Evolutionary conservation across 331 rosid species (phyloP).

Genomic region (Phaseolus coccineus): DNA sequence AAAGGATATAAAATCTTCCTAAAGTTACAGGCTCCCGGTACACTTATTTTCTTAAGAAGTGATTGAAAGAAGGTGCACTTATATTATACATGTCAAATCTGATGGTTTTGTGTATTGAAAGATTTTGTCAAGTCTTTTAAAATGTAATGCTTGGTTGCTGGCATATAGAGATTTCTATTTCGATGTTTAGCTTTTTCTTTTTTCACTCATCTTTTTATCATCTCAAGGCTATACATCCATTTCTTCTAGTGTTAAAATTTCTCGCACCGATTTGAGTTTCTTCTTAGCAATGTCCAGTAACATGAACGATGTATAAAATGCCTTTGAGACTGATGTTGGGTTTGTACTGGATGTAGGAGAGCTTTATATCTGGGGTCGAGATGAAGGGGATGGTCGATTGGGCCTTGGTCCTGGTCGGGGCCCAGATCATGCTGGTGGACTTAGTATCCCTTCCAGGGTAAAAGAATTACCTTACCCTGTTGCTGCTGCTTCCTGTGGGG

Average conservation of each 20-base stretch:
- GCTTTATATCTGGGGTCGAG: constrained; percentile 95
- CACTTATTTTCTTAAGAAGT: constrained; percentile 2
- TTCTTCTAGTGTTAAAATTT: background rate
- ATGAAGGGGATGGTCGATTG: constrained; percentile 95
- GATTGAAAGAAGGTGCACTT: constrained; percentile 23
- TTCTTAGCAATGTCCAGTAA: background rate
- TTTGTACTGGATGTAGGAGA: constrained; percentile 65
- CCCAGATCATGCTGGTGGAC: constrained; percentile 91
- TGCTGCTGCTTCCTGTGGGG: constrained; percentile 92
- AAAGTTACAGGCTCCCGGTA: background rate
- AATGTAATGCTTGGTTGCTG: constrained; percentile 14
- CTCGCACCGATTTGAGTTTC: constrained; percentile 7
- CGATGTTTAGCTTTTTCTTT: constrained; percentile 9
- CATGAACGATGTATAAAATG: constrained; percentile 3
- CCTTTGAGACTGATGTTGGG: constrained; percentile 38
- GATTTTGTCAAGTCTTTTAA: background rate
- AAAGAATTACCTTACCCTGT: constrained; percentile 69
- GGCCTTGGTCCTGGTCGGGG: constrained; percentile 95
- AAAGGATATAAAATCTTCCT: background rate
- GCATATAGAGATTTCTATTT: constrained; percentile 15
- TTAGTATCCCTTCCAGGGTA: constrained; percentile 82
- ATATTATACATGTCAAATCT: background rate
- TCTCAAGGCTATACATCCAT: background rate
- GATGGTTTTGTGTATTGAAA: constrained; percentile 3
- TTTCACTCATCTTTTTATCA: background rate